These are phyloP conservation scores for Plicaturopsis crispa DNA, from an alignment of 768 basidiomycete species.

Conservation along the genomic window DNA sequence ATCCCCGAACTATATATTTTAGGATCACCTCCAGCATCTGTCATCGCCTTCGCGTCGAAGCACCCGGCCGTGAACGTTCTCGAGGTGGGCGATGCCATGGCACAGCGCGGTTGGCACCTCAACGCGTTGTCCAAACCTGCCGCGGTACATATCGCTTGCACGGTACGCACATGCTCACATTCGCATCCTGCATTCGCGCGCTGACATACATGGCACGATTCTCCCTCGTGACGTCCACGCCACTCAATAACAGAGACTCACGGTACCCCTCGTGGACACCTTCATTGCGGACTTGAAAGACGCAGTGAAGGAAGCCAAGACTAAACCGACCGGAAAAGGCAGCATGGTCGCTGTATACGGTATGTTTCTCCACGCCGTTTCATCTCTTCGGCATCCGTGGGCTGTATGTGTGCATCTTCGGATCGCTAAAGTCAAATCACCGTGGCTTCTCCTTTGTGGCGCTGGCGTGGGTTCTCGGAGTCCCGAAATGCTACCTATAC, in stretches of 20 bases:
- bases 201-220: too few relatives aligned
- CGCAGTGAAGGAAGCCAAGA: constrained; percentile 64
- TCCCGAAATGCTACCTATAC: not conserved
- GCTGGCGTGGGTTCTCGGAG: not conserved
- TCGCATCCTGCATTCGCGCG: constrained; percentile 2
- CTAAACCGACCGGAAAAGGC: constrained; percentile 61
- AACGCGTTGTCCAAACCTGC: constrained; percentile 76
- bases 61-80: constrained; percentile 62
- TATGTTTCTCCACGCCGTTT: constrained; percentile 24
- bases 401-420: not conserved
- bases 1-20: constrained; percentile 85
- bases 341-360: constrained; percentile 91
- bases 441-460: not conserved
- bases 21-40: constrained; percentile 84
- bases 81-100: constrained; percentile 88
- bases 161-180: constrained; percentile 41
- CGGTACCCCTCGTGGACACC: constrained; percentile 65
- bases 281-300: constrained; percentile 83
- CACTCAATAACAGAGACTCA: constrained; percentile 51
- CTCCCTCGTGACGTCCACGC: constrained; percentile 3
- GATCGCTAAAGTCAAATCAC: too few relatives aligned
- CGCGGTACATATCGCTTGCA: constrained; percentile 90
- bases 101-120: constrained; percentile 83
- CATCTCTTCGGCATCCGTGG: not conserved
- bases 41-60: constrained; percentile 79